Evolutionary conservation across 1,139 yeast species (phyloP), one percentile per base, ranked within the genome.

Genomic region (Geotrichum candidum): DNA sequence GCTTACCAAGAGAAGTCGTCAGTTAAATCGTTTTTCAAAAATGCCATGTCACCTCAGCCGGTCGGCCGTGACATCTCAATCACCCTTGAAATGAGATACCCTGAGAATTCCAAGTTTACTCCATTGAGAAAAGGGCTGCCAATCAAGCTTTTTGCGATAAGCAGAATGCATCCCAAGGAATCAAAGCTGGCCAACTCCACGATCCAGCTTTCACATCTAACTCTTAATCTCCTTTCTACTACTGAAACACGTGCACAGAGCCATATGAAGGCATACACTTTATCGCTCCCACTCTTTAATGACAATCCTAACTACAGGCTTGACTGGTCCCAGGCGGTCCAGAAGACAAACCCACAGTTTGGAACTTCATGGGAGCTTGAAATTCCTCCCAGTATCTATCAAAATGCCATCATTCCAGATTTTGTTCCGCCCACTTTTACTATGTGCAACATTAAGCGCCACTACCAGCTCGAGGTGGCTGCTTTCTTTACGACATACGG

Each of bases 401-500:
- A 65, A 61, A 78, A 78, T 63, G 79, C 82, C 45, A 69, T 77
- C 0, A 68, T 85, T 15, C 87, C 89, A 0, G 80, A 77, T 56
- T 71, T 77, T 61, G 72, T 84, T 9, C 73, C 84, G 0, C 88
- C 89, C 1, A 76, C 82, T 5, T 86, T 86, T 71, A 74, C 72
- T 50, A 82, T 86, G 2, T 85, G 90, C 70, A 85, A 84, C 69
- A 79, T 85, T 18, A 70, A 78, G 3, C 74, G 88, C 56, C 69
- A 68, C n/a, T 85, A 85, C 68, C 70, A 73, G 13, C 65, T 85
- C 53, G 72, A 72, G 23, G 73, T 85, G 1, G 71, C 72, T 2
- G 84, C 78, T 1, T 84, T 82, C 2, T 76, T 85, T 62, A 73
- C 83, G 10, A 63, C 68, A 3, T 73, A 69, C 41, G n/a, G n/a